phyloP scores from a whole-genome alignment of 2,329 filamentous ascomycete genomes.

The Scedosporium apiospermum region DNA sequence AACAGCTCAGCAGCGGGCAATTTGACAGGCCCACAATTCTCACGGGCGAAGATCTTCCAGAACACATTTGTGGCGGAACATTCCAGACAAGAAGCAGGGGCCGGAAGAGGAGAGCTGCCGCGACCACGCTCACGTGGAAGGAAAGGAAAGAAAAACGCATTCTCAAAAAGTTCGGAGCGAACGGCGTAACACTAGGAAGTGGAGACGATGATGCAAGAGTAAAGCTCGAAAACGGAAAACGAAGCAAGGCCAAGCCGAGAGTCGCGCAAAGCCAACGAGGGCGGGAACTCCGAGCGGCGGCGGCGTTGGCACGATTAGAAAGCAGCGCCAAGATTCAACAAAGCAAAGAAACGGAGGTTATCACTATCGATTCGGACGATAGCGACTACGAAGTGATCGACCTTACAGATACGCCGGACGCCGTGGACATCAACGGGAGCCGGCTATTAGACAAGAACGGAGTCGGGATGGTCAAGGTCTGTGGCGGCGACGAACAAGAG shows the following conservation, averaged over 20 bases:
- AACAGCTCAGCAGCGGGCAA: slow-evolving; percentile 49
- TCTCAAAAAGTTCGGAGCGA: slow-evolving; percentile 65
- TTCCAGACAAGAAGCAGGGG: slow-evolving; percentile 50
- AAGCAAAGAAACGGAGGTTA: slow-evolving; percentile 29
- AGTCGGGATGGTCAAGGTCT: slow-evolving; percentile 61
- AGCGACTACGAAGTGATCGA: slow-evolving; percentile 38
- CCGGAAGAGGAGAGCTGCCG: slow-evolving; percentile 41
- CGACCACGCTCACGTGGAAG: slow-evolving; percentile 49
- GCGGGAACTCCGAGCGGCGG: slow-evolving; percentile 65
- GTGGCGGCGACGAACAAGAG: slow-evolving; percentile 54
- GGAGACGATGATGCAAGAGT: slow-evolving; percentile 57
- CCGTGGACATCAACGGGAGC: slow-evolving; percentile 55
- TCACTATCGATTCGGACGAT: slow-evolving; percentile 25
- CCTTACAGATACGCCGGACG: slow-evolving; percentile 35
- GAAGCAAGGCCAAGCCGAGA: slow-evolving; percentile 54
- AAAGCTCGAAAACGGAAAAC: slow-evolving; percentile 58
- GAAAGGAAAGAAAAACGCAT: slow-evolving; percentile 66
- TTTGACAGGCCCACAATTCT: slow-evolving; percentile 44
- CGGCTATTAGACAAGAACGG: slow-evolving; percentile 58
- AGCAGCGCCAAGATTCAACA: slow-evolving; percentile 12
- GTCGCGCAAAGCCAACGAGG: slow-evolving; percentile 68
- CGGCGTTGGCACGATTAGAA: slow-evolving; percentile 65
- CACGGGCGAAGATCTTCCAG: slow-evolving; percentile 48
- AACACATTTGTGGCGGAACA: slow-evolving; percentile 74
- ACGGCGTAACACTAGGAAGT: slow-evolving; percentile 56